Conservation (phyloP, 2,329 filamentous ascomycete species). For the Pyrenochaeta sp. region DNA sequence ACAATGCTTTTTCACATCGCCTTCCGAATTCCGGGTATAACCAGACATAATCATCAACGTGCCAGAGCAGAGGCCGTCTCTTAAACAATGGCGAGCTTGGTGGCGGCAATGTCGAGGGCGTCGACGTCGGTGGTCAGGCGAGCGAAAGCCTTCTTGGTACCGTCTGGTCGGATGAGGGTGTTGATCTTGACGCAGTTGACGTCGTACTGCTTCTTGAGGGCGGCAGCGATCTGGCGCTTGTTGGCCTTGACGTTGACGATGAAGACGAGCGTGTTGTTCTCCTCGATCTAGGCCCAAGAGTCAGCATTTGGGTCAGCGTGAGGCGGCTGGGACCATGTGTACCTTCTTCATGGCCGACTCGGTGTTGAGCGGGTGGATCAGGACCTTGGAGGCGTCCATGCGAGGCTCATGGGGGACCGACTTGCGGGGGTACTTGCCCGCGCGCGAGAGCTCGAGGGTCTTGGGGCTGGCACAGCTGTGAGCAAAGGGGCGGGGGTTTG, state of each 20-base stretch:
- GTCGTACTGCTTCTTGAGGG: slow-evolving; percentile 99
- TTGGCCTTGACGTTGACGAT: slow-evolving; percentile 91
- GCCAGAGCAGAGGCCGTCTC: slow-evolving; percentile 27
- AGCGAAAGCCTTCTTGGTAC: slow-evolving; percentile 98
- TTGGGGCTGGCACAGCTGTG: slow-evolving; percentile 67
- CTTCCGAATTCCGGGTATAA: slow-evolving; percentile 45
- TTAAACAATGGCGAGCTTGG: slow-evolving; percentile 98
- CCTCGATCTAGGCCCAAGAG: slow-evolving; percentile 73
- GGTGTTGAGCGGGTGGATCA: slow-evolving; percentile 97
- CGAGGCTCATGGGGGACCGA: slow-evolving; percentile 87
- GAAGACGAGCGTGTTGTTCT: slow-evolving; percentile 99
- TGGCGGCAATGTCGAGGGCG: slow-evolving; percentile 98
- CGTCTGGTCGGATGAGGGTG: slow-evolving; percentile 97
- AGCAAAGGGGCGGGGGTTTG: background rate
- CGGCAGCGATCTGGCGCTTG: slow-evolving; percentile 99
- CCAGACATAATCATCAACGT: slow-evolving; percentile 38
- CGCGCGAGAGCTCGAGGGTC: slow-evolving; percentile 88
- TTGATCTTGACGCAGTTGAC: slow-evolving; percentile 99
- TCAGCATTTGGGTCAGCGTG: background rate
- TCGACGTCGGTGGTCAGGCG: slow-evolving; percentile 96
- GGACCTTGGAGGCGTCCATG: slow-evolving; percentile 97
- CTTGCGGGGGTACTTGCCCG: slow-evolving; percentile 97
- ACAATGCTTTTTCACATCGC: slow-evolving; percentile 47
- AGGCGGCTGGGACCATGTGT: background rate
- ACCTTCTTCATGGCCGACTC: slow-evolving; percentile 99